A percentile compares a stretch with the other conserved stretches of the same genome.
Conservation (phyloP, 768 basidiomycete species). For the Boletus barrowsii region DNA sequence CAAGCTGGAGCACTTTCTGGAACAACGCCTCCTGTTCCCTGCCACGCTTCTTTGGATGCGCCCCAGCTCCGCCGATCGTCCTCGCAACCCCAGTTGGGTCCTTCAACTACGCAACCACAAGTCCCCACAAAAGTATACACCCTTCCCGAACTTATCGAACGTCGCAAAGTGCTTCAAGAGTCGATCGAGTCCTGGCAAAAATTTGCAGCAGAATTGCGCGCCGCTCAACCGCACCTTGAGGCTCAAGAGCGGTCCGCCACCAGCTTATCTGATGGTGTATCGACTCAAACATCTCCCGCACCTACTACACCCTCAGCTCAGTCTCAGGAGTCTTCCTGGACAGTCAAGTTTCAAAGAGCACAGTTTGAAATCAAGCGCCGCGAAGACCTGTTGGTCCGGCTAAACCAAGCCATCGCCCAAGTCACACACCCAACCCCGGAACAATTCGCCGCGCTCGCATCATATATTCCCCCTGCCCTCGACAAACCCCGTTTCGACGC, state of each 20-base stretch:
- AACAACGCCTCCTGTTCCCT: not conserved
- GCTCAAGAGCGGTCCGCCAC: not conserved
- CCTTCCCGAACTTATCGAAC: slow-evolving; percentile 26
- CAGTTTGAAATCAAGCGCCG: slow-evolving; percentile 32
- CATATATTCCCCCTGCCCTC: slow-evolving; percentile 28
- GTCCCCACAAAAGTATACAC: slow-evolving; percentile 21
- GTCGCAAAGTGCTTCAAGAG: slow-evolving; percentile 23
- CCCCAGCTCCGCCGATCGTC: slow-evolving; percentile 28
- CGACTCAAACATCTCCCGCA: not conserved
- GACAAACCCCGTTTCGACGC: slow-evolving; percentile 28
- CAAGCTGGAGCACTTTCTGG: slow-evolving; percentile 4
- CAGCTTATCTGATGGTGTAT: not conserved
- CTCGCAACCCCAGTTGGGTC: slow-evolving; percentile 28
- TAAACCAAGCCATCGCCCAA: slow-evolving; percentile 29
- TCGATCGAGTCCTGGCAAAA: slow-evolving; percentile 25
- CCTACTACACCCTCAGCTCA: slow-evolving; percentile 1
- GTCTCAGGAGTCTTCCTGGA: slow-evolving; percentile 19
- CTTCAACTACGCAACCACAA: slow-evolving; percentile 10
- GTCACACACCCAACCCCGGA: slow-evolving; percentile 21
- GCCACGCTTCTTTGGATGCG: slow-evolving; percentile 7
- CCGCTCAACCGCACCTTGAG: slow-evolving; percentile 13
- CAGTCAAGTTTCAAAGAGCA: slow-evolving; percentile 19
- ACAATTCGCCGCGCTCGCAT: slow-evolving; percentile 24
- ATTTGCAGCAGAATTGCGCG: slow-evolving; percentile 18
- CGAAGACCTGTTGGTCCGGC: slow-evolving; percentile 25